These are phyloP conservation scores for Porodaedalea pini DNA, from an alignment of 1,284 basidiomycete species.

Conservation along the genomic window DNA sequence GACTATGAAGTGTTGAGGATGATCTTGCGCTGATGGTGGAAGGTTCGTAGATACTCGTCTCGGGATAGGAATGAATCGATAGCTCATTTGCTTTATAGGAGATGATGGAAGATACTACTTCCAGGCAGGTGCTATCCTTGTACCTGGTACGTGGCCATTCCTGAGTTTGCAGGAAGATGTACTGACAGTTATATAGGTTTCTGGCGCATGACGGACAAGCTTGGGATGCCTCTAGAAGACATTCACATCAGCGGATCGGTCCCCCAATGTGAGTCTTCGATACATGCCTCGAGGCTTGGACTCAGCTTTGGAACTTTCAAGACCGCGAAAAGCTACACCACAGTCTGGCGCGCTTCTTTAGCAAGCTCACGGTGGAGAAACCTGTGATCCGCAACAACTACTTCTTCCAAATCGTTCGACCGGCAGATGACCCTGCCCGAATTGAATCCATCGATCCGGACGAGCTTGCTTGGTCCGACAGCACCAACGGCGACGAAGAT, in stretches of 20 bases:
- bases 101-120: constrained; percentile 68
- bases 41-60: constrained; percentile 37
- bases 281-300: background rate
- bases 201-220: constrained; percentile 77
- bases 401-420: constrained; percentile 53
- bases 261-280: constrained; percentile 54
- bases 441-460: constrained; percentile 46
- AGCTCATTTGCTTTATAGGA: constrained; percentile 34
- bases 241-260: constrained; percentile 70
- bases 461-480: constrained; percentile 65
- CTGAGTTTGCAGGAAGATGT: background rate
- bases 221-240: constrained; percentile 67
- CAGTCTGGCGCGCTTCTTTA: constrained; percentile 70
- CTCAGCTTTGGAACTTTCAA: constrained; percentile 27
- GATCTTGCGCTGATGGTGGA: constrained; percentile 77
- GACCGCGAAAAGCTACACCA: constrained; percentile 62
- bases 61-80: constrained; percentile 11
- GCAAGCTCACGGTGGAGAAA: constrained; percentile 58
- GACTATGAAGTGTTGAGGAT: constrained; percentile 51
- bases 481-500: constrained; percentile 65
- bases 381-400: constrained; percentile 75
- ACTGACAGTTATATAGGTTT: constrained; percentile 43
- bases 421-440: constrained; percentile 23
- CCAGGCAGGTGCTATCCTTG: constrained; percentile 65
- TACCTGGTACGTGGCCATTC: constrained; percentile 44